phyloP scores from a whole-genome alignment of 164 flowering plant species.

The Platanus orientalis region DNA sequence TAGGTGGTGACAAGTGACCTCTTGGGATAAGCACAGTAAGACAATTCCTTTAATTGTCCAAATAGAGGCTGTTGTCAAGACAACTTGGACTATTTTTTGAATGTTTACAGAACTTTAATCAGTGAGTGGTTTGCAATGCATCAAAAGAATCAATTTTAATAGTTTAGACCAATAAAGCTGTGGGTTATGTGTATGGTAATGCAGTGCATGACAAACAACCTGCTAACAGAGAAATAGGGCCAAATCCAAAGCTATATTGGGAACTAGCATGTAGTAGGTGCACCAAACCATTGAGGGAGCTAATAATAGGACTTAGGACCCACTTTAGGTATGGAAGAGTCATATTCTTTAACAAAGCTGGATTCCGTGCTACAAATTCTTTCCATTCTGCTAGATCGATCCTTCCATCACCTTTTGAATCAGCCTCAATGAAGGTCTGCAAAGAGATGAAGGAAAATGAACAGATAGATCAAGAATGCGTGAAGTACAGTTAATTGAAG shows the following conservation, averaged over 20 bases:
- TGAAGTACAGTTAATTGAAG: neutral
- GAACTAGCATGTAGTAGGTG: neutral
- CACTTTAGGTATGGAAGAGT: constrained; percentile 73
- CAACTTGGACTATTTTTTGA: too few species aligned
- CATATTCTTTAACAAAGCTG: constrained; percentile 66
- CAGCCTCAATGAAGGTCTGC: constrained; percentile 64
- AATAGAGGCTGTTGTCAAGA: too few species aligned
- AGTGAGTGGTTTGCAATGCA: neutral
- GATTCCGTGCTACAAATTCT: constrained; percentile 50
- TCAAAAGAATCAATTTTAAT: neutral
- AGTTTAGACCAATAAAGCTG: neutral
- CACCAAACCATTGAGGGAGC: neutral
- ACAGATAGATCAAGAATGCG: neutral
- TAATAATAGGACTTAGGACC: neutral
- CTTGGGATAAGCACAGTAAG: too few species aligned
- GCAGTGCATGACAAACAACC: neutral
- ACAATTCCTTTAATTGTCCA: too few species aligned
- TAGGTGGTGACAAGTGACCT: neutral
- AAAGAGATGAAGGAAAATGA: constrained; percentile 1
- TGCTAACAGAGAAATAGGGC: neutral
- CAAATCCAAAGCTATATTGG: neutral
- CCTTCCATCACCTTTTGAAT: constrained; percentile 63
- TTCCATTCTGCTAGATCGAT: constrained; percentile 77
- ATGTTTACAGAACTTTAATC: neutral
- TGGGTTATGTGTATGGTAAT: neutral